Conservation (phyloP, 345 rosid species). For the Euphorbia tirucalli region DNA sequence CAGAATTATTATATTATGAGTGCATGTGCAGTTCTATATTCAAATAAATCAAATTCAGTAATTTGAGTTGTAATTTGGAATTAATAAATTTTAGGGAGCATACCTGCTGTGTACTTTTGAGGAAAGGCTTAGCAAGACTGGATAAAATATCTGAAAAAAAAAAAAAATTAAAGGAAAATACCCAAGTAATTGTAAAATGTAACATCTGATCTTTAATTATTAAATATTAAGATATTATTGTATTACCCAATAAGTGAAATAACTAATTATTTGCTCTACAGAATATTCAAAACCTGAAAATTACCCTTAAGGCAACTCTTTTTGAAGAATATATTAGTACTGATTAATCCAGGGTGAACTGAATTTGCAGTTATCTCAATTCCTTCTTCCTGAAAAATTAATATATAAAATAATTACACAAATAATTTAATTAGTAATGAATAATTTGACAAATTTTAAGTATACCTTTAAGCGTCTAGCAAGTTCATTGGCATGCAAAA, state of each 20-base stretch:
- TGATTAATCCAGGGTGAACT: slow-evolving; percentile 20
- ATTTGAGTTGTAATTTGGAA: too few relatives aligned
- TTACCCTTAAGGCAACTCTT: background rate
- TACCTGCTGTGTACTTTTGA: slow-evolving; percentile 15
- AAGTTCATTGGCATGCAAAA: slow-evolving; percentile 40
- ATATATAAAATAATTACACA: background rate
- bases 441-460: background rate
- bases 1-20: too few relatives aligned
- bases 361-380: slow-evolving; percentile 20
- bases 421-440: background rate
- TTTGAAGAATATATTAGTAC: slow-evolving; percentile 2
- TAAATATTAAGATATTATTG: too few relatives aligned
- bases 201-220: too few relatives aligned
- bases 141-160: background rate
- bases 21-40: too few relatives aligned
- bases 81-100: too few relatives aligned
- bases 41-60: too few relatives aligned
- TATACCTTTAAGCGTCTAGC: slow-evolving; percentile 35
- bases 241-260: background rate
- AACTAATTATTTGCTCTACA: too few relatives aligned
- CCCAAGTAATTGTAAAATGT: too few relatives aligned
- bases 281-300: background rate
- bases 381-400: slow-evolving; percentile 17
- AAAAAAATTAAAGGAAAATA: background rate
- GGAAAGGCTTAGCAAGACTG: background rate